Percentiles rank a stretch among this genome's conserved stretches.
phyloP scores from a whole-genome alignment of 768 basidiomycete genomes.

The Agrocybe praecox region DNA sequence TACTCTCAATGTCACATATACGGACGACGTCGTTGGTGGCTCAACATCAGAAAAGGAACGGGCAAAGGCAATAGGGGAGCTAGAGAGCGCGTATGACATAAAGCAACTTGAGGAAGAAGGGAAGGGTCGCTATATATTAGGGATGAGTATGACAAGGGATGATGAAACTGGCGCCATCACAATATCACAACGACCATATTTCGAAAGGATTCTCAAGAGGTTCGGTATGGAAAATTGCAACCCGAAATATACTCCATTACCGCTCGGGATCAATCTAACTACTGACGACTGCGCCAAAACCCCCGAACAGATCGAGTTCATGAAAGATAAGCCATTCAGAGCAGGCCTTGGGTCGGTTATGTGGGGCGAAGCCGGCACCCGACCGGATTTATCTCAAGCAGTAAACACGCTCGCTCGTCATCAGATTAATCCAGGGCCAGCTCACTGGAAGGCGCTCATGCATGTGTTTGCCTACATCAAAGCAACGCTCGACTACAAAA shows the following conservation, averaged over 20 bases:
- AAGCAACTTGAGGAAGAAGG: slow-evolving; percentile 12
- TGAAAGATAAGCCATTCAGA: slow-evolving; percentile 7
- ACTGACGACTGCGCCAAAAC: not conserved
- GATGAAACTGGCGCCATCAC: not conserved
- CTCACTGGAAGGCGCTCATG: slow-evolving; percentile 17
- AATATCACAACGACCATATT: slow-evolving; percentile 9
- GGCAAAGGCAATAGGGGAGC: slow-evolving; percentile 12
- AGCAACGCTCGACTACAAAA: not conserved
- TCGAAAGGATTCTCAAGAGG: slow-evolving; percentile 8
- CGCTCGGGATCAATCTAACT: slow-evolving; percentile 5
- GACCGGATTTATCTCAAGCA: slow-evolving; percentile 26
- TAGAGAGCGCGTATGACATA: slow-evolving; percentile 10
- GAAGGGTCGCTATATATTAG: slow-evolving; percentile 8
- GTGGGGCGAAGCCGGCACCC: slow-evolving; percentile 23
- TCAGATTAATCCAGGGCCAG: slow-evolving; percentile 23
- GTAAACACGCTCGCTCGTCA: slow-evolving; percentile 21
- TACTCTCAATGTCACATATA: slow-evolving; percentile 19
- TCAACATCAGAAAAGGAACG: slow-evolving; percentile 8
- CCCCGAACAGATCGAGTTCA: slow-evolving; percentile 1
- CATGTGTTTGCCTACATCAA: slow-evolving; percentile 22
- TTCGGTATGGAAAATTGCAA: slow-evolving; percentile 15
- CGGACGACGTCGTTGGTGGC: slow-evolving; percentile 14
- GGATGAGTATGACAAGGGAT: slow-evolving; percentile 12
- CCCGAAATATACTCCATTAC: slow-evolving; percentile 12
- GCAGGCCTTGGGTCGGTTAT: slow-evolving; percentile 18